Base-by-base conservation (phyloP, 2,329 filamentous ascomycete species). In the Monilinia vaccinii-corymbosi region DNA sequence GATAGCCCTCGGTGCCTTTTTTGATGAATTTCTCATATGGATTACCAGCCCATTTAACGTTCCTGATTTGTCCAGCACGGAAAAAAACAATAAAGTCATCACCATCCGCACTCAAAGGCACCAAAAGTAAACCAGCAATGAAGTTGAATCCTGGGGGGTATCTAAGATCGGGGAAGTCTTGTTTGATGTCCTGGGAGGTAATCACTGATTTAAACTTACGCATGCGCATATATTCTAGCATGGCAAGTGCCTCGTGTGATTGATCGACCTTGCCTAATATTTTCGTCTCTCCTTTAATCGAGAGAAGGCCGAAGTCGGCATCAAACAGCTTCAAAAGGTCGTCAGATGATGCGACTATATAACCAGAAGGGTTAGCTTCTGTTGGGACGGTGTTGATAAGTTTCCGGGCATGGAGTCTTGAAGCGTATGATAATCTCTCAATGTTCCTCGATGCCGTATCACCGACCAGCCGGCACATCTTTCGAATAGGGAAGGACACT, bases 51-150 rank as follows among this genome's bases (percentile, higher is more conserved):
- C 87, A 65, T 72, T 87, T 92, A 23, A 89, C 89, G 73, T 90
- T 86, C 69, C 81, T 87, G 32, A 84, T 71, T 67, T 92, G 89
- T 0, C 86, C 85, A 65, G 81, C 86, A n/a, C 91, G 83, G 75
- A 96, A 95, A 70, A 96, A 95, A 0, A 91, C 88, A 47, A 96
- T 96, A 67, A 96, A 96, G 67, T 96, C 91, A 34, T 78, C 78
- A 0, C 91, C 91, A 1, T 83, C 83, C 0, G 82, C 78, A 18
- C 88, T 92, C 2, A 96, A 75, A 0, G 91, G 91, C 0, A 96
- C 90, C 58, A 95, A 85, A 0, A 96, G 75, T 51, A 96, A 73
- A 0, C 91, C 91, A 0, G 90, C 88, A 60, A 96, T 83, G 23
- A 85, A 76, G 61, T 85, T 80, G 68, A 96, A 94, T 0, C 91